Evolutionary conservation across 176 grass and related monocot genomes (phyloP), one percentile per base, ranked within the genome.

Genomic region (Tillandsia leiboldiana): DNA sequence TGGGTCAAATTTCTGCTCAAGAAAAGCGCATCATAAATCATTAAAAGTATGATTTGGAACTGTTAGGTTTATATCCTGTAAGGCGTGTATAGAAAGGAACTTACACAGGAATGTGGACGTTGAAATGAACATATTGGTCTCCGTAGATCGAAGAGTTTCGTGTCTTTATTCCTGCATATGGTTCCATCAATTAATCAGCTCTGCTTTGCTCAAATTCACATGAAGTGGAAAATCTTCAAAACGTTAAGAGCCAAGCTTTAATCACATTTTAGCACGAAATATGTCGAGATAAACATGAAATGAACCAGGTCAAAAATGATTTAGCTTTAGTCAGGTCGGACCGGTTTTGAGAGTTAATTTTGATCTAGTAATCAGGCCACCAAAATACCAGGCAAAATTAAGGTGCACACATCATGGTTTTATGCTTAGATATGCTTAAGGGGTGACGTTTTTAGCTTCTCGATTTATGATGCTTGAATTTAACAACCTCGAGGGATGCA

Each of bases 61-160:
- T 28, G 24, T 64, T 3, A 47, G 1, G 11, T 53, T 18, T 53
- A 2, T 11, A 53, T 4, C 22, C 49, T 50, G 11, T 3, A 27
- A 65, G 15, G 24, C 33, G 7, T 42, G 33, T 42, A 18, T 42
- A 54, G 26, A 57, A 57, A 64, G 11, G 8, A 75, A 77, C 86
- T 87, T 87, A 97, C 94, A 52, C 75, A 67, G 89, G 87, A 77
- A 97, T 87, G 23, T 76, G 82, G 65, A 97, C 84, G 85, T 83
- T 90, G 69, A 90, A 97, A 83, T 92, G 84, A 73, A 96, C 86
- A 59, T 87, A 96, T 42, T 92, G 89, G 68, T 96, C 81, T 6
- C 93, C 93, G 72, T 83, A 87, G 10, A 73, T 73, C 0, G 87
- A 75, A 9, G 89, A 87, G 68, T 79, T 85, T 53, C 80, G 85